A percentile compares a stretch with the other conserved stretches of the same genome.
Evolutionary conservation across 179 eudicot genomes (phyloP).

Genomic region (Sideroxylon spinosum): DNA sequence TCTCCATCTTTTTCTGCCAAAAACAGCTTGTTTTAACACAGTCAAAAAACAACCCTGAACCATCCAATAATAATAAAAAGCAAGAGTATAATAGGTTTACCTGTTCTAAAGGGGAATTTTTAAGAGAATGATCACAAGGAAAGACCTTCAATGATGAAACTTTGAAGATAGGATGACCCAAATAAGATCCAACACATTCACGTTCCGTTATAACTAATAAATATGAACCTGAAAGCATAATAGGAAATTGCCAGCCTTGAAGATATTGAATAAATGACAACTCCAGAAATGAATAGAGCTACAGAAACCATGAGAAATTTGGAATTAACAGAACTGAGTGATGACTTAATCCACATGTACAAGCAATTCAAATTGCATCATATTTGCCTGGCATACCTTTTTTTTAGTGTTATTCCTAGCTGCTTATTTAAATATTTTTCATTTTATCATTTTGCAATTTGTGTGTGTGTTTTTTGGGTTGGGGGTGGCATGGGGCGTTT

Average conservation of each 20-base stretch:
- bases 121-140: conserved; percentile 82
- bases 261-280: background rate
- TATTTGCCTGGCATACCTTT: too few relatives aligned
- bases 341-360: background rate
- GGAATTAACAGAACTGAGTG: background rate
- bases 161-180: conserved; percentile 84
- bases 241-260: background rate
- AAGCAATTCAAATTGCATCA: background rate
- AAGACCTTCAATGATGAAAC: conserved; percentile 72
- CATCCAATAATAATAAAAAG: background rate
- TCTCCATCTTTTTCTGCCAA: conserved; percentile 85
- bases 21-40: conserved; percentile 10
- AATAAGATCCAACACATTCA: conserved; percentile 75
- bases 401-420: background rate
- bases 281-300: background rate
- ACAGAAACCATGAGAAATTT: background rate
- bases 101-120: conserved; percentile 70
- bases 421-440: background rate
- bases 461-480: too few relatives aligned
- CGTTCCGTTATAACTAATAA: conserved; percentile 74
- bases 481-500: too few relatives aligned
- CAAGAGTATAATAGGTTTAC: conserved; percentile 28
- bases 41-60: conserved; percentile 13
- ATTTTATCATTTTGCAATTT: background rate
- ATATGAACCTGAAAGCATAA: conserved; percentile 63